Evolutionary conservation across 257 asterid genomes (phyloP), one percentile per base, ranked within the genome.

Genomic region (Plectranthus barbatus): DNA sequence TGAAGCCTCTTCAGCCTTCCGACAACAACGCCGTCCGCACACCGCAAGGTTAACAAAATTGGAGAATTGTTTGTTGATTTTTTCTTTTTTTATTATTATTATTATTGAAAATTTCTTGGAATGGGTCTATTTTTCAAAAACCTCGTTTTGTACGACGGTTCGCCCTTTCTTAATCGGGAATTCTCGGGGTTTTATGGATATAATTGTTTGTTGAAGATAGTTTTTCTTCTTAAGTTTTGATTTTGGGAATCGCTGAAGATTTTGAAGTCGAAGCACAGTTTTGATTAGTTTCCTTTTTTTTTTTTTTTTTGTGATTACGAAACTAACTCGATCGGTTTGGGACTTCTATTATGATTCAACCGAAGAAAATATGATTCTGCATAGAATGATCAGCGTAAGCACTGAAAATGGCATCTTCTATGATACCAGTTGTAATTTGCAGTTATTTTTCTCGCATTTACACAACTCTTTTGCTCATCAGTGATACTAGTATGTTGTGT

Each of bases 11-110:
- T 67, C 94, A 76, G 60, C 78, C 96, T 19, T 60, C 78, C 21
- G 60, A 5, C 41, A 69, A 59, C 67, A 24, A 46, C 68, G 36
- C 62, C 56, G 15, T 36, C 50, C 83, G 63, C 50, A 76, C 86
- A 9, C 84, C 87, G 18, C 89, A 96, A 48, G 95, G 92, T 86
- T 57, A 47, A 7, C 18, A 17, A 0, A 9, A n/a, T n/a, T n/a
- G n/a, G n/a, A n/a, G n/a, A n/a, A n/a, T n/a, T n/a, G n/a, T 50
- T 40, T 4, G 31, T 58, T 44, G 10, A 24, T 36, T 20, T 5
- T 3, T 64, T 42, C 20, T 49, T 45, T 55, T 45, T 52, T 17
- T 18, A 14, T 34, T 21, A 48, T 7, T 55, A 39, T 40, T 14
- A 29, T 6, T 23, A 23, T 23, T 1, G 3, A 23, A 23, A 23